Percentiles rank a stretch among this genome's conserved stretches.
Evolutionary conservation across 345 rosid genomes (phyloP).

Genomic region (Euphorbia pulcherrima): DNA sequence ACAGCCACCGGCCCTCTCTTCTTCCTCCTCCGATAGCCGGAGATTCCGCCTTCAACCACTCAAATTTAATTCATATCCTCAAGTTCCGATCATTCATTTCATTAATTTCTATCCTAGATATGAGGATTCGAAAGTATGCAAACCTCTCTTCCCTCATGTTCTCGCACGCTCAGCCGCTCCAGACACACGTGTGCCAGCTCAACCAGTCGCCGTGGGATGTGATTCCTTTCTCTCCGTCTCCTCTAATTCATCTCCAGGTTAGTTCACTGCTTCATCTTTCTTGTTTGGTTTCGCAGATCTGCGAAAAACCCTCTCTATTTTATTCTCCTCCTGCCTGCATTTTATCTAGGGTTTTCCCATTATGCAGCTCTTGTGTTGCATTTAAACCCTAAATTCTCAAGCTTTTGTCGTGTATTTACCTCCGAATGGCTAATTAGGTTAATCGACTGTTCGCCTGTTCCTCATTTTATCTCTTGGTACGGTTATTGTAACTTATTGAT

Average conservation of each 20-base stretch:
- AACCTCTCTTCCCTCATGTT: constrained; percentile 46
- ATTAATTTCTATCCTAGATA: constrained; percentile 14
- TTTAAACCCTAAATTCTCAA: constrained; percentile 56
- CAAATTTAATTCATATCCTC: too few species aligned
- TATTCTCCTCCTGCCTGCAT: constrained; percentile 25
- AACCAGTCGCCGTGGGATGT: constrained; percentile 99
- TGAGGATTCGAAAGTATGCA: constrained; percentile 94
- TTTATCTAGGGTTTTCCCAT: constrained; percentile 41
- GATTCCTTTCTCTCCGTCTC: constrained; percentile 41
- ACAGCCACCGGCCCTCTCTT: neutral
- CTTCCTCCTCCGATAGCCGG: neutral
- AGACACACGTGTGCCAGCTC: constrained; percentile 71
- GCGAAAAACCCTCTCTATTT: constrained; percentile 17
- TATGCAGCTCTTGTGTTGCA: constrained; percentile 37
- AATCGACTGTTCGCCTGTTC: too few species aligned
- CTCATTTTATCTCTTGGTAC: too few species aligned
- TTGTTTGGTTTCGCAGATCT: constrained; percentile 33
- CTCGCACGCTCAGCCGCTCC: constrained; percentile 37
- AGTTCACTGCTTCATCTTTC: constrained; percentile 13
- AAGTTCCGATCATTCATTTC: too few species aligned
- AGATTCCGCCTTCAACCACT: too few species aligned
- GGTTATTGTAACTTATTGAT: neutral
- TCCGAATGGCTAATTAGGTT: constrained; percentile 49
- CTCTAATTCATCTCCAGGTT: constrained; percentile 30
- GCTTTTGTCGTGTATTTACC: constrained; percentile 27